Evolutionary conservation across 306 rosid species (phyloP), one percentile per base, ranked within the genome.

Genomic region (Boehmeria nivea): DNA sequence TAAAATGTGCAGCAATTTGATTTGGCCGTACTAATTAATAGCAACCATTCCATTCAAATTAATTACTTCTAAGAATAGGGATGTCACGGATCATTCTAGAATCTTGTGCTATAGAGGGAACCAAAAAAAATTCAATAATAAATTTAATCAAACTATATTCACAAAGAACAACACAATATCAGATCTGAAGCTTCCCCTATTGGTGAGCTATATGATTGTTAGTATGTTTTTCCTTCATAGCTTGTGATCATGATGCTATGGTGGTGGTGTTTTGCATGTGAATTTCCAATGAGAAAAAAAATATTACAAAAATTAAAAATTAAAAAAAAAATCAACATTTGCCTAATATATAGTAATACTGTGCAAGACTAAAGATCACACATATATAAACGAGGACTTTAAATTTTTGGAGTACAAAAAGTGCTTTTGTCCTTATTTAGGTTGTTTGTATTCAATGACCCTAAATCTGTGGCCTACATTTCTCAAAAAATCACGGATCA

Each of bases 1-100:
- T n/a, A 72, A 17, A 59, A 56, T 27, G 42, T 46, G 43, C 26
- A 33, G n/a, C 12, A 16, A 18, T 51, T 22, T 13, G 24, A 33
- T 21, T 51, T 27, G 57, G 22, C 57, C 70, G 65, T 45, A 66
- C 59, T 40, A 6, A 45, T 8, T n/a, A n/a, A n/a, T 13, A 19
- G 17, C 20, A 70, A 34, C 54, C 44, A 72, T 16, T 42, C 4
- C n/a, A 20, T 25, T 54, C 31, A 12, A 53, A 52, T 8, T 15
- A 44, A 45, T 37, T 21, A 43, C 37, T 28, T 36, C 6, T 17
- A 18, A 51, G 51, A 42, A 46, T 50, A 59, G 52, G 54, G 52
- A 52, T 63, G 67, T 84, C 89, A 79, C 85, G 85, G 89, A 87
- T 81, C 80, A 71, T 60, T 75, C 70, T 75, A 64, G 68, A 71